Evolutionary conservation across 2,329 filamentous ascomycete species (phyloP), one percentile per base, ranked within the genome.

Genomic region (Colletotrichum sp.): DNA sequence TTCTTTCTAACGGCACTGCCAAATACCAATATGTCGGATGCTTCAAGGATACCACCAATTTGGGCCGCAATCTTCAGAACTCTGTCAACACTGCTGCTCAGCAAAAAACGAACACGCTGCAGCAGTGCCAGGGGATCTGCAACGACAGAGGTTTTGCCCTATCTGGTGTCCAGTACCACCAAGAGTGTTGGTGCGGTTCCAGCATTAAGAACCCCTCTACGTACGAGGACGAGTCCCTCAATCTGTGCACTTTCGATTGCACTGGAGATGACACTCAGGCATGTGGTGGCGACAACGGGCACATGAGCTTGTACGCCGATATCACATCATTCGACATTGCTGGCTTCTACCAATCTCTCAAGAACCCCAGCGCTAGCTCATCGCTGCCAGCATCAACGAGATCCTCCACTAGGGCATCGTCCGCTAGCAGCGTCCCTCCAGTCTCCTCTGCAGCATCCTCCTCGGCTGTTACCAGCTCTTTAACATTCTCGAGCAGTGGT

Each of bases 11-110:
- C 69, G 81, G 82, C 8, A 78, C 77, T 2, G 80, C 80, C 7
- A 76, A 80, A 21, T 84, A 83, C 73, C 79, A 83, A 30, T 85
- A 83, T 76, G 79, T 87, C 7, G 86, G 85, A 21, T 87, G 86
- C 68, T 87, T 86, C 77, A 79, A 80, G 30, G 85, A 87, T 73
- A 82, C 81, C 7, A 32, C 24, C 24, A 76, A 78, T 59, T 6
- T 74, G 21, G 84, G 84, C 32, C 82, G 85, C n/a, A 81, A 84
- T 30, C 76, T 86, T 16, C 60, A 76, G 13, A 82, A 77, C 9
- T 79, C 81, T 26, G 81, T 81, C 28, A 83, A 81, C 73, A 79
- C 73, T 15, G 78, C 76, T 5, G 75, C 68, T 6, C 77, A 78
- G 57, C 75, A 80, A 36, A 44, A 44, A 15, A 81, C 78, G n/a